phyloP scores from a whole-genome alignment of 805 yeast genomes.

The Hyphopichia homilentoma region DNA sequence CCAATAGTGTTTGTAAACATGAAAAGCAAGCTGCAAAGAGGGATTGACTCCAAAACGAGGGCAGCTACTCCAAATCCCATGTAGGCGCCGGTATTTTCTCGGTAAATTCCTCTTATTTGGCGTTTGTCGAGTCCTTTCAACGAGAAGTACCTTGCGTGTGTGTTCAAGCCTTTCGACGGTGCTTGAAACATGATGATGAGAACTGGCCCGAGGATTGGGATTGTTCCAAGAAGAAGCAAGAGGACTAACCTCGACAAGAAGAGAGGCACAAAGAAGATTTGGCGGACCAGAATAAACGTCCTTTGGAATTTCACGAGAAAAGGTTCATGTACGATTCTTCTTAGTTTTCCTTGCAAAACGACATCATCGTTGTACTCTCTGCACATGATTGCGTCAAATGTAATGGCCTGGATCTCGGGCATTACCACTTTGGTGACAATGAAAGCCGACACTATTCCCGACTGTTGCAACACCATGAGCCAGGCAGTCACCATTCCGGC shows the following conservation, averaged over 20 bases:
- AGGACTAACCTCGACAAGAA: slow-evolving; percentile 27
- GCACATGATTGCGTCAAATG: slow-evolving; percentile 47
- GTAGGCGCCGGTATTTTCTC: slow-evolving; percentile 36
- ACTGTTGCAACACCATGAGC: slow-evolving; percentile 40
- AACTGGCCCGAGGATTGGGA: slow-evolving; percentile 62
- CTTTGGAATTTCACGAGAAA: slow-evolving; percentile 22
- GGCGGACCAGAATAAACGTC: too few relatives aligned
- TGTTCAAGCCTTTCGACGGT: slow-evolving; percentile 48
- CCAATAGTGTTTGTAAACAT: slow-evolving; percentile 58
- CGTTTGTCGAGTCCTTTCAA: slow-evolving; percentile 47
- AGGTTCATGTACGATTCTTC: slow-evolving; percentile 27
- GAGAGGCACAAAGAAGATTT: slow-evolving; percentile 33
- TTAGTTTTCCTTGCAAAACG: slow-evolving; percentile 36
- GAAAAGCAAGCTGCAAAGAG: slow-evolving; percentile 50
- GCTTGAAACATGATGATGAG: slow-evolving; percentile 49
- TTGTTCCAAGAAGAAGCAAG: slow-evolving; percentile 37
- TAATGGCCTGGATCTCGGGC: slow-evolving; percentile 43
- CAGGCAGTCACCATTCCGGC: slow-evolving; percentile 45
- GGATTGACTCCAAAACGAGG: slow-evolving; percentile 49
- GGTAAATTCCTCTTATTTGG: slow-evolving; percentile 38
- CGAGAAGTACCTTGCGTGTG: slow-evolving; percentile 55
- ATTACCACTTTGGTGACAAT: slow-evolving; percentile 40
- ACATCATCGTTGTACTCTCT: slow-evolving; percentile 44
- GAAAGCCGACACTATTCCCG: slow-evolving; percentile 39
- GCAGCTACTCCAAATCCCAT: slow-evolving; percentile 53